These are phyloP conservation scores for Aspergillus sp. DNA, from an alignment of 2,329 filamentous ascomycete species.

Conservation along the genomic window DNA sequence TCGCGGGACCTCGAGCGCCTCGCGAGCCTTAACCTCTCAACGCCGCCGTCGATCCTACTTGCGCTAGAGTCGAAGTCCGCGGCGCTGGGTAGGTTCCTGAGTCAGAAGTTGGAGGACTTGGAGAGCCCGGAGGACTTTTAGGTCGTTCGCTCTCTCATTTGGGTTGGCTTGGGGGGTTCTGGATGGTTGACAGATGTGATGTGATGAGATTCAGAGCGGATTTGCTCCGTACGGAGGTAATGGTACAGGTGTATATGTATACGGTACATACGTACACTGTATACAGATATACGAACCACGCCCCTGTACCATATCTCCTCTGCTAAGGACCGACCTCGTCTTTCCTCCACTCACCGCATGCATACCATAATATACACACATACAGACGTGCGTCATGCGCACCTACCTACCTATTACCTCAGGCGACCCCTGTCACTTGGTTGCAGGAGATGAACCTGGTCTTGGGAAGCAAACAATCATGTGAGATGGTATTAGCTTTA, in stretches of 20 bases:
- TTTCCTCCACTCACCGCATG: neutral
- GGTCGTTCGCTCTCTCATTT: neutral
- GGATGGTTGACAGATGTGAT: no score
- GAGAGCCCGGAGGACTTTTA: slow-evolving; percentile 50
- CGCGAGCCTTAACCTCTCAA: slow-evolving; percentile 43
- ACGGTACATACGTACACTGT: neutral
- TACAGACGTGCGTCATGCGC: neutral
- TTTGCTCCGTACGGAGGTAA: neutral
- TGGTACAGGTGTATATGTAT: neutral
- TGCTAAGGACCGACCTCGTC: neutral
- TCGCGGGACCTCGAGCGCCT: slow-evolving; percentile 45
- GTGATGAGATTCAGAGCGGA: no score
- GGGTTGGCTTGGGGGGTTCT: neutral
- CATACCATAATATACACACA: neutral
- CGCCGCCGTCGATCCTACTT: slow-evolving; percentile 44
- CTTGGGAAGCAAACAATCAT: neutral
- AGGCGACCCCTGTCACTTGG: neutral
- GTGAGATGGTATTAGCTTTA: neutral
- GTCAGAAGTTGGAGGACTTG: slow-evolving; percentile 45
- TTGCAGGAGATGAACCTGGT: neutral
- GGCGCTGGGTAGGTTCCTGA: slow-evolving; percentile 45
- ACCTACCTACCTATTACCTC: neutral
- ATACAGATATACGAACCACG: neutral
- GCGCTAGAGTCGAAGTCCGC: slow-evolving; percentile 50
- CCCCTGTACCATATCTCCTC: neutral